Percentiles rank a stretch among this genome's conserved stretches.
Conservation (phyloP, 2,329 filamentous ascomycete species). For the Neofusicoccum cordaticola region DNA sequence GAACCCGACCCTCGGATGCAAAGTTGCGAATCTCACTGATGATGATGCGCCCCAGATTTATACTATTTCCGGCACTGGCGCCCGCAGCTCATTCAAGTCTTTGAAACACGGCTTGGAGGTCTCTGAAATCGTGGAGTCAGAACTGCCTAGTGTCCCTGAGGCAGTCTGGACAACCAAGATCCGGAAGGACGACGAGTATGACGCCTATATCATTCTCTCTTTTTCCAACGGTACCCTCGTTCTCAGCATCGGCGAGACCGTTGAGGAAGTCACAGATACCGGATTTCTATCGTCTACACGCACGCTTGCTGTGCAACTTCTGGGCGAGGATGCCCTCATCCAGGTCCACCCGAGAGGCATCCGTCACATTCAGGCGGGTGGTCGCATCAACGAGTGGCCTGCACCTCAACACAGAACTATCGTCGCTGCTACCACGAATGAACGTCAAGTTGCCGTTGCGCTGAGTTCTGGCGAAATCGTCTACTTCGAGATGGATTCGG, state of each 20-base stretch:
- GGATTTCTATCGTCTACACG: slow-evolving; percentile 86
- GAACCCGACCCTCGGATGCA: slow-evolving; percentile 88
- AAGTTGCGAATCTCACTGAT: slow-evolving; percentile 83
- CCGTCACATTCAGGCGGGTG: slow-evolving; percentile 74
- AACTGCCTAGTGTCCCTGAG: slow-evolving; percentile 81
- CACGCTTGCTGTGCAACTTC: slow-evolving; percentile 87
- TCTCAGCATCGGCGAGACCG: slow-evolving; percentile 91
- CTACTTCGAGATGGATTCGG: slow-evolving; percentile 95
- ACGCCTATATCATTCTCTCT: slow-evolving; percentile 93
- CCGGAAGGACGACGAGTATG: slow-evolving; percentile 75
- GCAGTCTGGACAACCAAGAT: slow-evolving; percentile 96
- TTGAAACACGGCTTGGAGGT: slow-evolving; percentile 92
- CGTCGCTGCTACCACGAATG: slow-evolving; percentile 89
- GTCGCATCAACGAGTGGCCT: slow-evolving; percentile 86
- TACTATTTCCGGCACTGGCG: slow-evolving; percentile 82
- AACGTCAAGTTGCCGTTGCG: slow-evolving; percentile 87
- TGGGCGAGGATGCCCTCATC: slow-evolving; percentile 87
- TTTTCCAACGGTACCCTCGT: slow-evolving; percentile 88
- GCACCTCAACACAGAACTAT: slow-evolving; percentile 92
- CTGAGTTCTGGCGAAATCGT: slow-evolving; percentile 95
- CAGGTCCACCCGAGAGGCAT: slow-evolving; percentile 98
- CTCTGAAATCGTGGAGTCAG: slow-evolving; percentile 91
- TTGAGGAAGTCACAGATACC: slow-evolving; percentile 91
- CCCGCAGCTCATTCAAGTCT: slow-evolving; percentile 84
- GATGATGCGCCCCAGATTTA: slow-evolving; percentile 98